Base-by-base conservation (phyloP, 164 flowering plant genomes). In the Nymphaea thermarum region DNA sequence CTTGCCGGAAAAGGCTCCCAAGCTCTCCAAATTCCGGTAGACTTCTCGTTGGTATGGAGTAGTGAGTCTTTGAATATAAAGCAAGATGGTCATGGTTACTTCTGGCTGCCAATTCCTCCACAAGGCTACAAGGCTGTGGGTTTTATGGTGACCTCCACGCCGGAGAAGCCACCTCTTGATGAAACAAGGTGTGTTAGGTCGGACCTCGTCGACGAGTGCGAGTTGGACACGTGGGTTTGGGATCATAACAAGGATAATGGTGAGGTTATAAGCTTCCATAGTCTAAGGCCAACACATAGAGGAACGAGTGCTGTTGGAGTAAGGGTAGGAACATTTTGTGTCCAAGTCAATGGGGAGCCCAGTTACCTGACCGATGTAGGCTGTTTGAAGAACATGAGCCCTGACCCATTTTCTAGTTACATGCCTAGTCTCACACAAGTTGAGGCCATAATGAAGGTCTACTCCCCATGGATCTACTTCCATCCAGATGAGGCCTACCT, bases 401-500 rank as follows among this genome's bases (percentile, higher is more conserved):
- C 69, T 7, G 67, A 71, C 5, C 70, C 81, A 36, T 67, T 71
- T 6, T 70, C 80, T 25, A 25, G 36, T 51, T 51, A 51, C 42
- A 86, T 86, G 96, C 98, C 96, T 2, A 84, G 84, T 61, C 53
- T 66, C 4, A 12, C 3, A n/a, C 93, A 89, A 76, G 77, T 84
- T 17, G 60, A 82, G 43, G 78, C 87, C 4, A 15, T 89, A 11
- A 17, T 87, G 67, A 74, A 76, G 71, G 66, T 81, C 5, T 93
- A 86, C 73, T 73, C 93, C 60, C 98, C 97, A 4, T 70, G 67
- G 68, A 63, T 93, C 10, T 89, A 86, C 79, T 77, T 85, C 45
- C 98, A 93, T 75, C 94, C 96, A 17, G 79, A 86, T 36, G 98
- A 93, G 64, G 44, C 66, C 4, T 89, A 78, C 77, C 82, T 87